A percentile compares a stretch with the other conserved stretches of the same genome.
Conservation (phyloP, 1,284 basidiomycete species). For the Limonomyces culmigenus region DNA sequence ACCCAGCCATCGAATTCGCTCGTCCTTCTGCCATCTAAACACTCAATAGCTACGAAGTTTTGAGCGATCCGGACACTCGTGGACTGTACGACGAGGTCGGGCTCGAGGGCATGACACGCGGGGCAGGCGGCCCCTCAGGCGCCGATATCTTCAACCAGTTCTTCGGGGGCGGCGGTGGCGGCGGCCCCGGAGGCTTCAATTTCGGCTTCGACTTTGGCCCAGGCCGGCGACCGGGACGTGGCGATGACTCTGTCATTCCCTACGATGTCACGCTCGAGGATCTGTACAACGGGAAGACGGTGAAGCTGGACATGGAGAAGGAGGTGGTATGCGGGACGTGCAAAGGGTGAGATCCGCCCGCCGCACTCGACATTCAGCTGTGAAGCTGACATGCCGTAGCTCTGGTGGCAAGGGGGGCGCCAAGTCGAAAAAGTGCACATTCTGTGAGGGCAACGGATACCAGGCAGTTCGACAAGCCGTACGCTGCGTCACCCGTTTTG, state of each 20-base stretch:
- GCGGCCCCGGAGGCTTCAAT: constrained; percentile 21
- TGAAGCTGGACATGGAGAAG: constrained; percentile 83
- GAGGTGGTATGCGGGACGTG: constrained; percentile 69
- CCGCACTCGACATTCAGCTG: too few relatives aligned
- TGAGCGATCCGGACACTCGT: constrained; percentile 64
- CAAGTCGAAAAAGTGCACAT: constrained; percentile 66
- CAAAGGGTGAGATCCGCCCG: constrained; percentile 58
- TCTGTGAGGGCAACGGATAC: constrained; percentile 76
- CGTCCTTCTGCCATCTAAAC: constrained; percentile 2
- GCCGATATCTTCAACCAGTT: constrained; percentile 68
- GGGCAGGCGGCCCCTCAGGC: constrained; percentile 29
- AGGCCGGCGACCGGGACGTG: constrained; percentile 24
- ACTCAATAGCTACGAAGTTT: constrained; percentile 62
- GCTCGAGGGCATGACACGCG: constrained; percentile 44
- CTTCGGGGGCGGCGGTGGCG: constrained; percentile 31
- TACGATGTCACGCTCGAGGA: constrained; percentile 87
- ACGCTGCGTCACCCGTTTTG: too few relatives aligned
- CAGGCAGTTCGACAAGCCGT: constrained; percentile 34
- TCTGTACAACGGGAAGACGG: constrained; percentile 80
- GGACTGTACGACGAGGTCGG: constrained; percentile 74
- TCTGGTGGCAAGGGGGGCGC: constrained; percentile 69
- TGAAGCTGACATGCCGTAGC: constrained; percentile 30
- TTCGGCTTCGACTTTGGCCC: constrained; percentile 44
- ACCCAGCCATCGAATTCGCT: constrained; percentile 2
- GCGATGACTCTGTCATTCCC: constrained; percentile 61